Conservation (phyloP, 164 flowering plant genomes). For the Chimonanthus praecox region DNA sequence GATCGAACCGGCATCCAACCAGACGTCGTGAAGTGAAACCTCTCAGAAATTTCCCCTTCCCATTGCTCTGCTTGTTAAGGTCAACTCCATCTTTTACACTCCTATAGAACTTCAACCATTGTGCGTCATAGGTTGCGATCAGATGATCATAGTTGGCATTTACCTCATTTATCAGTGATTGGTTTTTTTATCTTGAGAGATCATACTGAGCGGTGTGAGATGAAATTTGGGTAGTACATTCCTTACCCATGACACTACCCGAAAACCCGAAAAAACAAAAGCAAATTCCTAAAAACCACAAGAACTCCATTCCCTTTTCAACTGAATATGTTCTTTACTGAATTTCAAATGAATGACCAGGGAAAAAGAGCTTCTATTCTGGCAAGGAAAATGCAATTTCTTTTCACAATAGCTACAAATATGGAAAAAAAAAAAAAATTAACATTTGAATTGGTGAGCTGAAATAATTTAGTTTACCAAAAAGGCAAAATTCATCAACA, state of each 20-base stretch:
- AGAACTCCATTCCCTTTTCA: background rate
- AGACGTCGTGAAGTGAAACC: conserved; percentile 69
- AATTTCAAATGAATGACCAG: too few relatives aligned
- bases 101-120: conserved; percentile 47
- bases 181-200: conserved; percentile 43
- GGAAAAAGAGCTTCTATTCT: too few relatives aligned
- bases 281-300: background rate
- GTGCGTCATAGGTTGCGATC: conserved; percentile 62
- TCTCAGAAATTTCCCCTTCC: conserved; percentile 40
- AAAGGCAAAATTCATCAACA: too few relatives aligned
- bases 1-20: conserved; percentile 45
- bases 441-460: too few relatives aligned
- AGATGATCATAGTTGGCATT: conserved; percentile 45
- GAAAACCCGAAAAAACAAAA: background rate
- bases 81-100: too few relatives aligned
- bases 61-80: conserved; percentile 5
- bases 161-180: conserved; percentile 57
- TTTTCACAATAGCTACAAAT: too few relatives aligned
- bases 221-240: conserved; percentile 54
- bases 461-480: too few relatives aligned
- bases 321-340: too few relatives aligned
- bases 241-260: conserved; percentile 26
- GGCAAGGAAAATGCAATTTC: too few relatives aligned
- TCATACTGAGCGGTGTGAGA: conserved; percentile 64
- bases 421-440: too few relatives aligned